Percentiles rank a stretch among this genome's conserved stretches.
Evolutionary conservation across 73 alveolate genomes (phyloP).

Genomic region (Blepharisma japonicum): DNA sequence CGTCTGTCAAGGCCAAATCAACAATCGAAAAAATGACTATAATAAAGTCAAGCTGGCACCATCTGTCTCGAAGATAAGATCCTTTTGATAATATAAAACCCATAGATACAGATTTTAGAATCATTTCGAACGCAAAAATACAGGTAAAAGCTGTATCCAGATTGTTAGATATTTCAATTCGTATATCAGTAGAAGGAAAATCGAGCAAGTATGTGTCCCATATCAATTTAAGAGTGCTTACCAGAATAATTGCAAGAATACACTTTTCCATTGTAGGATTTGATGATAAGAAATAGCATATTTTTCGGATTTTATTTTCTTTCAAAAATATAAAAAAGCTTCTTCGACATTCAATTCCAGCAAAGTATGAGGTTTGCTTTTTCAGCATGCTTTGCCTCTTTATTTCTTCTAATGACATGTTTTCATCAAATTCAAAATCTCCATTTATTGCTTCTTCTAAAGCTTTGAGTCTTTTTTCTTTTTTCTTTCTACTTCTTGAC

Average conservation of each 20-base stretch:
- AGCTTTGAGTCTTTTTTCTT: too few species aligned
- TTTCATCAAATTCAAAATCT: too few species aligned
- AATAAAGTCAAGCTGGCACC: conserved; percentile 72
- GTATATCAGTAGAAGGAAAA: not conserved
- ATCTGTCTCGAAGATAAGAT: conserved; percentile 35
- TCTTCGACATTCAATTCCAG: too few species aligned
- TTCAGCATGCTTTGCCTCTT: too few species aligned
- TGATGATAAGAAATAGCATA: not conserved
- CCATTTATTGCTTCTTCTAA: too few species aligned
- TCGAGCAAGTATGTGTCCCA: not conserved
- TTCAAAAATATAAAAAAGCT: too few species aligned
- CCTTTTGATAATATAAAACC: conserved; percentile 20
- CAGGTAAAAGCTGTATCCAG: conserved; percentile 76
- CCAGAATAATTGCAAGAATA: conserved; percentile 63
- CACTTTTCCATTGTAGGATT: not conserved
- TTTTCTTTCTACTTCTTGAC: too few species aligned
- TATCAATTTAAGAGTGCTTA: conserved; percentile 20
- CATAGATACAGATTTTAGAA: conserved; percentile 39
- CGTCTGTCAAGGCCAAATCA: conserved; percentile 65
- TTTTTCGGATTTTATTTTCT: too few species aligned
- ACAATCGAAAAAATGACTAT: conserved; percentile 83
- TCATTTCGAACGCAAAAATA: conserved; percentile 2
- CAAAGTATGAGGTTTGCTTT: too few species aligned
- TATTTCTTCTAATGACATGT: too few species aligned
- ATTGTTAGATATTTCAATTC: conserved; percentile 16